A percentile compares a stretch with the other conserved stretches of the same genome.
These are phyloP conservation scores for Rhododendron mucronatum DNA, from an alignment of 148 eudicot species.

Conservation along the genomic window DNA sequence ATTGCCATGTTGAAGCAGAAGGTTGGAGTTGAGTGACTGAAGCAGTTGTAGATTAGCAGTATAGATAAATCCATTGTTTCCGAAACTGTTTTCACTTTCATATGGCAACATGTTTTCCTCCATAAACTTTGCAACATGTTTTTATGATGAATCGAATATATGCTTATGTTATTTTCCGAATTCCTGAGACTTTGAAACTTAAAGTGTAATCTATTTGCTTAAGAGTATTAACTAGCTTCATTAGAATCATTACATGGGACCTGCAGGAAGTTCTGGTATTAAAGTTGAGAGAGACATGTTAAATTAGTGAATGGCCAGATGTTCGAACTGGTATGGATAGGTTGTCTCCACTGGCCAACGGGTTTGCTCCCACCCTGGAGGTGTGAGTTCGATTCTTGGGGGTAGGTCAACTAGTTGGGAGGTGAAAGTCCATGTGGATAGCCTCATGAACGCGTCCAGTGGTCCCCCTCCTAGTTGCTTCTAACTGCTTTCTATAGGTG, in stretches of 20 bases:
- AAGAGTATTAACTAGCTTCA: not conserved
- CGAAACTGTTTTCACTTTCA: not conserved
- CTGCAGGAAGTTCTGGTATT: not conserved
- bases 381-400: too few species aligned
- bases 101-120: not conserved
- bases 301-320: not conserved
- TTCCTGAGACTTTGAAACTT: not conserved
- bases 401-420: not conserved
- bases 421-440: too few species aligned
- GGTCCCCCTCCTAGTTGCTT: not conserved
- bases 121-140: not conserved
- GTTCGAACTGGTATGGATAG: not conserved
- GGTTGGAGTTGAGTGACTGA: constrained; percentile 31
- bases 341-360: not conserved
- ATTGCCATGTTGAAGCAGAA: constrained; percentile 74
- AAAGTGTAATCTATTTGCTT: not conserved
- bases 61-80: not conserved
- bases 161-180: not conserved
- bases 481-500: not conserved
- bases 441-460: not conserved
- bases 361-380: not conserved
- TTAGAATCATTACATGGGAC: not conserved
- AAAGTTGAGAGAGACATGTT: not conserved
- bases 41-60: not conserved
- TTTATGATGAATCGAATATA: not conserved